These are phyloP conservation scores for Kuraishia ogatae DNA, from an alignment of 805 yeast species.

Conservation along the genomic window DNA sequence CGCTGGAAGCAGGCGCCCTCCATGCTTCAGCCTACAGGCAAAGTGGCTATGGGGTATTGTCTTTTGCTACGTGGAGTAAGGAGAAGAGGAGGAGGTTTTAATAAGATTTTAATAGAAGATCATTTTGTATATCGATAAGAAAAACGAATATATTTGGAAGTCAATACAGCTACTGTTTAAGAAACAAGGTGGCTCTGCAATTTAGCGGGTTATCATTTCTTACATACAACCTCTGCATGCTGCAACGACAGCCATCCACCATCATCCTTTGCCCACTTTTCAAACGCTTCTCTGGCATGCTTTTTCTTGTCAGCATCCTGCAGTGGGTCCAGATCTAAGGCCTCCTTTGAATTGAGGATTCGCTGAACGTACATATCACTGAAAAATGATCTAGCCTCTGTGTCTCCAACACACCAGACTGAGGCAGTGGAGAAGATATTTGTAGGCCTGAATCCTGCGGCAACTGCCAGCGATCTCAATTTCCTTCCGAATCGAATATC, in stretches of 20 bases:
- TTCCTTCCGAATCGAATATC: background rate
- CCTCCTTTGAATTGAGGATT: background rate
- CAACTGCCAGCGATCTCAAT: background rate
- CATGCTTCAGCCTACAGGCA: background rate
- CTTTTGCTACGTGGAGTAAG: no score
- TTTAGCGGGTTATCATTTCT: background rate
- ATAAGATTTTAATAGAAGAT: no score
- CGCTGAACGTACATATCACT: background rate
- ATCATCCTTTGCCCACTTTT: background rate
- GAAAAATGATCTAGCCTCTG: background rate
- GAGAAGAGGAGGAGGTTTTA: no score
- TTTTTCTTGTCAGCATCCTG: background rate
- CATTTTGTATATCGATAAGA: no score
- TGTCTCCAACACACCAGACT: background rate
- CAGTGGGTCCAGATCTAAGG: background rate
- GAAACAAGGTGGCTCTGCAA: no score
- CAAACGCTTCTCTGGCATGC: background rate
- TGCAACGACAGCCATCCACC: background rate
- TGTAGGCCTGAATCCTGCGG: background rate
- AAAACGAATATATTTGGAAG: no score
- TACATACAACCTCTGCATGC: background rate
- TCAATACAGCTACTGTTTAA: no score
- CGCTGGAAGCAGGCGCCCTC: background rate
- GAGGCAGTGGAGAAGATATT: background rate
- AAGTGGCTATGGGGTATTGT: background rate